phyloP scores from a whole-genome alignment of 2,329 filamentous ascomycete genomes.

The Cladosporium halotolerans region DNA sequence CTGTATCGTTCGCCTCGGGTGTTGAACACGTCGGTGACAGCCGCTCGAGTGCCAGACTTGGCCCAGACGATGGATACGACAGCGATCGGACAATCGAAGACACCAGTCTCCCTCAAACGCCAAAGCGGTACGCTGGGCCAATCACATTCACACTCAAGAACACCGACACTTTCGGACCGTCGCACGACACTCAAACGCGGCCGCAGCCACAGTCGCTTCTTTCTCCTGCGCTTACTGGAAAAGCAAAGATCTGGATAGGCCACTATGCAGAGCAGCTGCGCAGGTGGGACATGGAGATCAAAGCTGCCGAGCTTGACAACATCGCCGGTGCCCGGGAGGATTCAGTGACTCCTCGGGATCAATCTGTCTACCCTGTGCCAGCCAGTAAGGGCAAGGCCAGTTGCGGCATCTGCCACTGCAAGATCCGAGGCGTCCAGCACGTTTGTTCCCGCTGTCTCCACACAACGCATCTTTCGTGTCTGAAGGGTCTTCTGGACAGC shows the following conservation, averaged over 20 bases:
- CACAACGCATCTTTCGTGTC: conserved; percentile 23
- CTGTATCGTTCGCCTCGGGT: conserved; percentile 31
- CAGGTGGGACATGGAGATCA: conserved; percentile 51
- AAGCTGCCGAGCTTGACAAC: conserved; percentile 54
- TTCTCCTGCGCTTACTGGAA: conserved; percentile 37
- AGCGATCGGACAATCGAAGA: conserved; percentile 33
- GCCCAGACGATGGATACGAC: conserved; percentile 25
- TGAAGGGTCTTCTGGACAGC: conserved; percentile 16
- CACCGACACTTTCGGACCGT: conserved; percentile 46
- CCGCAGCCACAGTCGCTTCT: conserved; percentile 41
- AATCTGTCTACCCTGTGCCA: too few relatives aligned
- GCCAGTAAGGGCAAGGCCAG: conserved; percentile 5
- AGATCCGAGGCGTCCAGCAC: conserved; percentile 23
- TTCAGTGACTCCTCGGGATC: conserved; percentile 19
- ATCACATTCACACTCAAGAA: conserved; percentile 52
- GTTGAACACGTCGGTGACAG: conserved; percentile 27
- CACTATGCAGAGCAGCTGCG: conserved; percentile 54
- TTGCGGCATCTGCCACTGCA: conserved; percentile 25
- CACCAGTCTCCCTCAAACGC: conserved; percentile 27
- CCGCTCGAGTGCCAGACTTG: conserved; percentile 26
- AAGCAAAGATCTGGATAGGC: conserved; percentile 49
- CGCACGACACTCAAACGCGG: conserved; percentile 37
- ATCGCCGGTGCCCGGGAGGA: conserved; percentile 36
- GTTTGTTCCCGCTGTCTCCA: conserved; percentile 28
- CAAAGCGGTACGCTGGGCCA: conserved; percentile 25